These are phyloP conservation scores for Aspergillus fumigatiaffinis DNA, from an alignment of 2,329 filamentous ascomycete species.

Conservation along the genomic window DNA sequence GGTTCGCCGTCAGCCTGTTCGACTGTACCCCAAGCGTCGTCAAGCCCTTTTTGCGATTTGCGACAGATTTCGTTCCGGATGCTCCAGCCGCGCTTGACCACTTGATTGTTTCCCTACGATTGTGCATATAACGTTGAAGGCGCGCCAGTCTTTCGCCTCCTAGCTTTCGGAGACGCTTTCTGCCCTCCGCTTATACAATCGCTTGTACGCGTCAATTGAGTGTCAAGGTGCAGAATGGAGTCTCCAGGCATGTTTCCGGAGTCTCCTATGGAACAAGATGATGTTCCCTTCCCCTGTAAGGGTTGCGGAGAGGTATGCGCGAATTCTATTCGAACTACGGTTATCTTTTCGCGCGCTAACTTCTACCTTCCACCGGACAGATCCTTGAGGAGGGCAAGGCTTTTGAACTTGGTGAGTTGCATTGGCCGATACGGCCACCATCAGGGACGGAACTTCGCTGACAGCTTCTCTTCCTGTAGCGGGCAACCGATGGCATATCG, in stretches of 20 bases:
- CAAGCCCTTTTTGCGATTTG: background rate
- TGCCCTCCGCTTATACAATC: background rate
- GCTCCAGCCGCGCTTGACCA: background rate
- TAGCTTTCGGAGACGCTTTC: background rate
- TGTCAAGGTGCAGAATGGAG: slow-evolving; percentile 43
- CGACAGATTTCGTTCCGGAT: background rate
- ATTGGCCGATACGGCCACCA: slow-evolving; percentile 6
- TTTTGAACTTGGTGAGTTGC: slow-evolving; percentile 79
- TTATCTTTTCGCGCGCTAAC: background rate
- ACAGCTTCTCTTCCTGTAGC: slow-evolving; percentile 52
- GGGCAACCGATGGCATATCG: slow-evolving; percentile 96
- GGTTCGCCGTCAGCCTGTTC: background rate
- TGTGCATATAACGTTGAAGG: background rate
- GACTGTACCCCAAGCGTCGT: background rate
- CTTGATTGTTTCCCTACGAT: background rate
- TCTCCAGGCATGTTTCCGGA: slow-evolving; percentile 54
- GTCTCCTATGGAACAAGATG: slow-evolving; percentile 69
- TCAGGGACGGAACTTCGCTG: slow-evolving; percentile 18
- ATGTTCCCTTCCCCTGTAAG: slow-evolving; percentile 80
- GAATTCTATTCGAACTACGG: background rate
- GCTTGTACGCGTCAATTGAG: background rate
- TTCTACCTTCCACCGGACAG: slow-evolving; percentile 45
- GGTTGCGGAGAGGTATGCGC: slow-evolving; percentile 77
- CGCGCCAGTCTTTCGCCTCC: background rate
- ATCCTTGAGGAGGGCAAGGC: slow-evolving; percentile 98